Evolutionary conservation across 441 rosid species (phyloP), one percentile per base, ranked within the genome.

Genomic region (Manihot esculenta): DNA sequence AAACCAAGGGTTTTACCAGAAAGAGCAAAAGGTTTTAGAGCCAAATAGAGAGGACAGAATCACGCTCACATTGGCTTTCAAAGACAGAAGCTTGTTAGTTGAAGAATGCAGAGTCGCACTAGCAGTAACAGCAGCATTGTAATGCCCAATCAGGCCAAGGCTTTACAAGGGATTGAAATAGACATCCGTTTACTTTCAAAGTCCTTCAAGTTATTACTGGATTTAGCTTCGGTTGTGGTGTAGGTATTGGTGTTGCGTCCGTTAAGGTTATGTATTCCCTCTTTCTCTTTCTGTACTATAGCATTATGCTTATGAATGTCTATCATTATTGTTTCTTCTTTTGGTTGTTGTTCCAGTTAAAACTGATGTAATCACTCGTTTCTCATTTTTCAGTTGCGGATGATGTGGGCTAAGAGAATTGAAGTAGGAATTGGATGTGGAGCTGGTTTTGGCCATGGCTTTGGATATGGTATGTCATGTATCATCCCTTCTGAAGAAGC

Each of bases 381-480:
- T 71, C 62, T 13, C 72, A 14, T 73, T 68, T 79, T n/a, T 64
- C 79, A 94, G 98, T 56, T 94, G 78, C 64, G 86, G 81, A 94
- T 86, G 79, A 23, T 87, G 30, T 98, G 98, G 59, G 94, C 93
- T 33, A 86, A 80, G n/a, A n/a, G n/a, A n/a, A n/a, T n/a, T n/a
- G n/a, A n/a, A n/a, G n/a, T 88, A 66, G 97, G 97, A 45, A 59
- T 89, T 75, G 97, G 99, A 51, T 92, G 99, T 65, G 97, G 97
- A 82, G 85, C 90, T 67, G 99, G 99, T 61, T 87, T 94, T 53
- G 99, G 99, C 78, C 94, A 90, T 80, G 99, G 97, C 55, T 85
- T 94, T 78, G 99, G 99, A 78, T 78, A 87, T 30, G 99, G 99
- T 94, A 90, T 73, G 89, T 68, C 45, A 55, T 59, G 51, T 17